phyloP scores from a whole-genome alignment of 768 basidiomycete genomes.

The Boletus fagicola region DNA sequence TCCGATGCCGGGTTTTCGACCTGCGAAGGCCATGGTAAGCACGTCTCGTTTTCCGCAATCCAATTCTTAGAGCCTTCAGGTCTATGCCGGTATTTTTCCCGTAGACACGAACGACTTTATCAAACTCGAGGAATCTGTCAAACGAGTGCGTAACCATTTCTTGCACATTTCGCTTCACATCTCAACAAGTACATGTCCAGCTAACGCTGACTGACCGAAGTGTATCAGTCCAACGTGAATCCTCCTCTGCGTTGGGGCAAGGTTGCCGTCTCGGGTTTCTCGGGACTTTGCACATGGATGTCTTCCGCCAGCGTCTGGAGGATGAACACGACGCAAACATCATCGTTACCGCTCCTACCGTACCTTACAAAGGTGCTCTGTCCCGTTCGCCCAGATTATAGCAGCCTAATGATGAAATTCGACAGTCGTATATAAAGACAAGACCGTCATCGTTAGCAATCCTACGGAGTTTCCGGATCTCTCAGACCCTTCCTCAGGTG shows the following conservation, averaged over 20 bases:
- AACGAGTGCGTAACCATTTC: conserved; percentile 53
- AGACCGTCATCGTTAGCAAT: conserved; percentile 73
- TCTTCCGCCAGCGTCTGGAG: conserved; percentile 92
- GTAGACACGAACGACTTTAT: conserved; percentile 87
- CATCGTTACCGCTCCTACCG: conserved; percentile 93
- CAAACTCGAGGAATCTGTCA: conserved; percentile 95
- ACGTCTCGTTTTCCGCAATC: background rate
- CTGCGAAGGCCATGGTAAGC: conserved; percentile 87
- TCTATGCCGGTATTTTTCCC: conserved; percentile 94
- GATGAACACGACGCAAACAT: conserved; percentile 96
- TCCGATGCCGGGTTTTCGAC: conserved; percentile 88
- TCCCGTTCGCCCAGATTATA: background rate
- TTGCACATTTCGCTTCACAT: conserved; percentile 1
- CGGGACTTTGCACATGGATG: conserved; percentile 95
- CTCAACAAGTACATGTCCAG: conserved; percentile 37
- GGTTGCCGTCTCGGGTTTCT: conserved; percentile 94
- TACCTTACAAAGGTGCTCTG: conserved; percentile 77
- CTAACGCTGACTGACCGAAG: conserved; percentile 84
- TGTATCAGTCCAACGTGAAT: conserved; percentile 88
- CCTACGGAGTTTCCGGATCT: conserved; percentile 94
- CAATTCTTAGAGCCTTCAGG: conserved; percentile 43
- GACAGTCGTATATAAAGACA: conserved; percentile 71
- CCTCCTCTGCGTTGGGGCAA: conserved; percentile 91
- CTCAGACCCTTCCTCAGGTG: conserved; percentile 53
- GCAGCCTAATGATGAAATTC: background rate